Conservation (phyloP, 306 rosid genomes). For the Malus orientalis region DNA sequence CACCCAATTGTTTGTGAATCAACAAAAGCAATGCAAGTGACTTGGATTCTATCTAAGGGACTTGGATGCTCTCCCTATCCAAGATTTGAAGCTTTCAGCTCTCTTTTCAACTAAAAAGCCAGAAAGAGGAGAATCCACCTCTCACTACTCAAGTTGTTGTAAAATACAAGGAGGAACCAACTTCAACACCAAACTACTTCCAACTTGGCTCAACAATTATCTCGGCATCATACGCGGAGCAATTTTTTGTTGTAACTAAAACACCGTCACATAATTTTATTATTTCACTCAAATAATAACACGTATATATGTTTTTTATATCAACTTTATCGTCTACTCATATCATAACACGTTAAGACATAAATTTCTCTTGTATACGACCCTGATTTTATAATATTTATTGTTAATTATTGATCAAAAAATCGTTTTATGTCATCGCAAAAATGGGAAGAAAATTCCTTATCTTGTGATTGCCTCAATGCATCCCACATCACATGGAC, state of each 20-base stretch:
- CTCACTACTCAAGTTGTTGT: background rate
- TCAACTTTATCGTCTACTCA: background rate
- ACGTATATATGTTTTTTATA: too few relatives aligned
- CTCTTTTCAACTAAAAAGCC: background rate
- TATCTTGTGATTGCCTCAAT: constrained; percentile 1
- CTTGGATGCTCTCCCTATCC: too few relatives aligned
- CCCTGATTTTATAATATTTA: background rate
- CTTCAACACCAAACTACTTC: background rate
- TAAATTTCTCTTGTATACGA: too few relatives aligned
- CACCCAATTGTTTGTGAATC: background rate
- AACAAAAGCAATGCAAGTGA: too few relatives aligned
- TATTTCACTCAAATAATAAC: background rate
- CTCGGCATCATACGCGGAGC: background rate
- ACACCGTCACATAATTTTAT: background rate
- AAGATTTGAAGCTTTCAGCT: background rate
- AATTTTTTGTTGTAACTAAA: background rate
- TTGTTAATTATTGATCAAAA: background rate
- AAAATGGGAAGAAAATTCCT: background rate
- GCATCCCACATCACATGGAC: background rate
- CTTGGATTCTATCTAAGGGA: too few relatives aligned
- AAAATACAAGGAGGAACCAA: background rate
- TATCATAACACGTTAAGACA: background rate
- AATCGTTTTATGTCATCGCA: background rate
- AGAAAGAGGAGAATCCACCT: background rate
- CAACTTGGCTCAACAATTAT: background rate